Conservation (phyloP, 352 stramenopile species). For the Phytophthora rubi region DNA sequence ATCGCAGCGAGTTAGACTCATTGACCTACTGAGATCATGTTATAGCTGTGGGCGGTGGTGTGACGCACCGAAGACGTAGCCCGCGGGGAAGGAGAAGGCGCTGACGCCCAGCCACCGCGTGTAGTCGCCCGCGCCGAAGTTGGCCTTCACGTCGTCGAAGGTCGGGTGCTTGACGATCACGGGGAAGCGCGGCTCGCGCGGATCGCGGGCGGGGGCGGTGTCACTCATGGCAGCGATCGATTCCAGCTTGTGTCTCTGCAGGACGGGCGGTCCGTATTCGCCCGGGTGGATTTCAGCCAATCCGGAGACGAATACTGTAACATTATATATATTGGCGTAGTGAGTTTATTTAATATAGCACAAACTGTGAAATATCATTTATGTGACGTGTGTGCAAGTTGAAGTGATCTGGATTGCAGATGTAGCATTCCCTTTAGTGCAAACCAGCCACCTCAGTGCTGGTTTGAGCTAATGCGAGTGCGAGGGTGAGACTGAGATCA, state of each 20-base stretch:
- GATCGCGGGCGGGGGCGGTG: conserved; percentile 50
- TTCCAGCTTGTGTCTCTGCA: conserved; percentile 8
- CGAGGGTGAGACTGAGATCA: neutral
- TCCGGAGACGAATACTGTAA: neutral
- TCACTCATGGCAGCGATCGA: conserved; percentile 50
- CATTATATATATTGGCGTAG: neutral
- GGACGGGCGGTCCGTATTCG: conserved; percentile 19
- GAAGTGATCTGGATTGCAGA: neutral
- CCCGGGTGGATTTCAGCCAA: conserved; percentile 15
- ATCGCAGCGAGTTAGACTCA: conserved; percentile 2
- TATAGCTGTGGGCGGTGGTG: neutral
- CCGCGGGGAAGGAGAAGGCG: conserved; percentile 71
- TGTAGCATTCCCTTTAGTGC: neutral
- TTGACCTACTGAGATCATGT: neutral
- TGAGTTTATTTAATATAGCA: too few relatives aligned
- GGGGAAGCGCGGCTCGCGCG: conserved; percentile 67
- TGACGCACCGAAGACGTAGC: conserved; percentile 79
- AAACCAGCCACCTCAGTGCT: neutral
- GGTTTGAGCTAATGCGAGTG: neutral
- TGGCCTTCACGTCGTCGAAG: conserved; percentile 71
- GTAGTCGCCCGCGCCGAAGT: conserved; percentile 77
- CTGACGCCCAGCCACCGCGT: conserved; percentile 61
- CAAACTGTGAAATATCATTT: neutral
- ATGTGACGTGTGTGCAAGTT: conserved; percentile 1
- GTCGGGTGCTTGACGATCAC: conserved; percentile 84